phyloP scores from a whole-genome alignment of 106 monocot genomes.

The Acorus calamus region DNA sequence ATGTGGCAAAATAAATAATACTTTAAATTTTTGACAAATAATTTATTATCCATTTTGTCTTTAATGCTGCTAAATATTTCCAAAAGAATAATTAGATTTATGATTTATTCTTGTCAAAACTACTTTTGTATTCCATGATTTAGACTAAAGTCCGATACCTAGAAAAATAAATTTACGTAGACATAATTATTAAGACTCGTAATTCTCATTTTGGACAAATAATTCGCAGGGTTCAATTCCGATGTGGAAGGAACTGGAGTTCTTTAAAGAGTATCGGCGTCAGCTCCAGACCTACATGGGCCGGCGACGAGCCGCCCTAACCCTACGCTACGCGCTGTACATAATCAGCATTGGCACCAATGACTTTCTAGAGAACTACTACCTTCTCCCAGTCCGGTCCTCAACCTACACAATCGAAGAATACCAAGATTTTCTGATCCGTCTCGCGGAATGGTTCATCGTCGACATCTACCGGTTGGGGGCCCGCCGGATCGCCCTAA shows the following conservation, averaged over 20 bases:
- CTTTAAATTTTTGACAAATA: no score
- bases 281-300: conserved; percentile 1
- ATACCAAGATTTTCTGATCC: conserved; percentile 38
- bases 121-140: no score
- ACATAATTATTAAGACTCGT: background rate
- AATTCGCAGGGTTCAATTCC: conserved; percentile 50
- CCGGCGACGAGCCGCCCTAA: conserved; percentile 15
- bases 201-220: background rate
- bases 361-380: conserved; percentile 92
- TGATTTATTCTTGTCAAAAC: no score
- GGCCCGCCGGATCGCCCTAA: conserved; percentile 37
- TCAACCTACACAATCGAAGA: conserved; percentile 22
- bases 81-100: no score
- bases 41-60: no score
- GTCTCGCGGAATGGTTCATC: conserved; percentile 30
- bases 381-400: conserved; percentile 17
- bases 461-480: conserved; percentile 28
- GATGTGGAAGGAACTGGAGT: conserved; percentile 61
- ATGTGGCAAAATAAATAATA: no score
- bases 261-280: conserved; percentile 44
- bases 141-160: no score
- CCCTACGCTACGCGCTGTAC: conserved; percentile 46
- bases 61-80: no score
- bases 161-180: background rate
- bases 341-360: conserved; percentile 77